Conservation (phyloP, 1,284 basidiomycete genomes). For the Trichosporon sp. region DNA sequence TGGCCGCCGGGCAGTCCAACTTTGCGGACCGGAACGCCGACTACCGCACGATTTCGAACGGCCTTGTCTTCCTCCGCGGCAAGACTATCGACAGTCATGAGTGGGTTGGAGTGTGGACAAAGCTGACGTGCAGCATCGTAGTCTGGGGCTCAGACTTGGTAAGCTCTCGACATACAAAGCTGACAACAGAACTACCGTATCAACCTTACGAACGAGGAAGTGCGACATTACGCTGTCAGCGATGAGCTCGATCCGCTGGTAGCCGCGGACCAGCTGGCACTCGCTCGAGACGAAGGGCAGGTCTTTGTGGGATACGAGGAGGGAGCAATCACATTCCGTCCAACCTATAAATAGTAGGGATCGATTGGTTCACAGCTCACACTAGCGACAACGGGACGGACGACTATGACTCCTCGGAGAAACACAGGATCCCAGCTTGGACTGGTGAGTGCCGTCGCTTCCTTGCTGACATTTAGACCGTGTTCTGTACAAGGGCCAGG, state of each 20-base stretch:
- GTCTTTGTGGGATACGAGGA: constrained; percentile 84
- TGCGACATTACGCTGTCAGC: constrained; percentile 60
- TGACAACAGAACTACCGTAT: constrained; percentile 74
- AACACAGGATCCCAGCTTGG: constrained; percentile 94
- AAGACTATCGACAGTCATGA: constrained; percentile 85
- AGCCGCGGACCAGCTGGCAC: constrained; percentile 75
- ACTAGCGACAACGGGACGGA: constrained; percentile 57
- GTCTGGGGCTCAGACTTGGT: constrained; percentile 86
- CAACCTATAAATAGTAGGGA: constrained; percentile 51
- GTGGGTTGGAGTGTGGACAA: constrained; percentile 52
- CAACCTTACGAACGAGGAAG: constrained; percentile 74
- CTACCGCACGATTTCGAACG: constrained; percentile 78
- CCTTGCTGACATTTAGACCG: constrained; percentile 59
- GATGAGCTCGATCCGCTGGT: constrained; percentile 70
- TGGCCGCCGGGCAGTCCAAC: constrained; percentile 88
- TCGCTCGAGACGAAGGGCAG: constrained; percentile 62
- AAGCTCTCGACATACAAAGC: constrained; percentile 4
- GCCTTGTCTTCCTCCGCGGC: constrained; percentile 80
- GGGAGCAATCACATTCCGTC: constrained; percentile 71
- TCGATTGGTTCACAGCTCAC: neutral
- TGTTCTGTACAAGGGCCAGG: constrained; percentile 73
- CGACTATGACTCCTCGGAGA: constrained; percentile 91
- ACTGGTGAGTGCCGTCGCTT: constrained; percentile 60
- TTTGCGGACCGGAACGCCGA: constrained; percentile 88
- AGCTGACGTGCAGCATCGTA: constrained; percentile 50